Evolutionary conservation across 805 yeast species (phyloP), one percentile per base, ranked within the genome.

Genomic region (Wickerhamiella domercqiae): DNA sequence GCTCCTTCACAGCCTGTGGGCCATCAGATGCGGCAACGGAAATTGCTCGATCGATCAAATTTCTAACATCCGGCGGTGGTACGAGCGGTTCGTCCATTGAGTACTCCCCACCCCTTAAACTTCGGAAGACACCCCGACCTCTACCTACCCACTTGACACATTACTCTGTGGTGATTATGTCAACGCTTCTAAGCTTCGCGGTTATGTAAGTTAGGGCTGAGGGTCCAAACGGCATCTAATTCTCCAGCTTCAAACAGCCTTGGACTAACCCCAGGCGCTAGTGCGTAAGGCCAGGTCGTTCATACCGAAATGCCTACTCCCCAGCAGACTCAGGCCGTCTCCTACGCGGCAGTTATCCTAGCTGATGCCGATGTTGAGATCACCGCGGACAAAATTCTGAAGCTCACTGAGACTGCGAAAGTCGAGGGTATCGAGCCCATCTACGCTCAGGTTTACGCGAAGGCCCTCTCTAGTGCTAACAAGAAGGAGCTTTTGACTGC

Each of bases 361-460:
- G 94, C 96, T 53, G 98, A 87, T 63, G 82, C 96, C 60, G 95
- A 83, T 60, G 70, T 83, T 61, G 95, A 86, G 67, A 74, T 90
- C 75, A 73, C 94, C 43, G 60, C 90, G 54, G 87, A 79, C 64
- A 82, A 81, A 73, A 70, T 82, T 55, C 64, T 73, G 59, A 64
- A 90, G 51, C 66, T 82, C 62, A 67, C 82, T 63, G 59, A 67
- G 57, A 81, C 93, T 54, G 94, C 94, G 54, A 80, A 82, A 63
- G 75, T 84, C 59, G 66, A 71, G 43, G 57, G 39, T 41, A 40
- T 62, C 47, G 61, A 50, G 64, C 62, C 45, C 39, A 73, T 80
- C 70, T 81, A 87, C 87, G 79, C 90, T 57, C 79, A 79, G 58
- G 72, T 81, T 54, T 83, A 67, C 70, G 80, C 94, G 58, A 79